Conservation (phyloP, 2,329 filamentous ascomycete species). For the Xylariaceae sp. region DNA sequence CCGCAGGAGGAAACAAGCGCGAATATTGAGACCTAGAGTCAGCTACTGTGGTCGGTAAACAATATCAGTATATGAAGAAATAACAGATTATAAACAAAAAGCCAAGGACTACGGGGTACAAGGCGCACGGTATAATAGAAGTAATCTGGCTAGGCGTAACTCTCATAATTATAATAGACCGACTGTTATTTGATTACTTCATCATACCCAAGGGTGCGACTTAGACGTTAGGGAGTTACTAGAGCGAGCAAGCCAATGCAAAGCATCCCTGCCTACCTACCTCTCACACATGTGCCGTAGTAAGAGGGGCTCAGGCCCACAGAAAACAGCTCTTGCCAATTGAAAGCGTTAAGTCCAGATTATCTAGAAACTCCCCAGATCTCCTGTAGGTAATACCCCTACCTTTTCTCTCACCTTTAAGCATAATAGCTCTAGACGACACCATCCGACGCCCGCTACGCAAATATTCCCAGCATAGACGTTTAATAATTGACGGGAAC, state of each 20-base stretch:
- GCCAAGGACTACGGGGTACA: neutral
- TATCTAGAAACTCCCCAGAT: neutral
- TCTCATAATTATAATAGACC: constrained; percentile 1
- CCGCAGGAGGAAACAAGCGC: neutral
- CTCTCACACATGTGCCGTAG: no score
- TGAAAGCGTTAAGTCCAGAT: no score
- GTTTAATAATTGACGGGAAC: neutral
- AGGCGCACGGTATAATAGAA: neutral
- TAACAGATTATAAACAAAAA: neutral
- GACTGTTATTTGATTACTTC: neutral
- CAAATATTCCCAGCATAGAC: neutral
- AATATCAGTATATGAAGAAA: neutral
- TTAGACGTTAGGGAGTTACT: no score
- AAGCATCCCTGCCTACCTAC: no score
- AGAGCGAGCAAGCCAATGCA: no score
- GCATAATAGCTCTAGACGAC: neutral
- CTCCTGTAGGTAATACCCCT: no score
- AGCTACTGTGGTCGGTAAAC: neutral
- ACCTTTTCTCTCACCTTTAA: neutral
- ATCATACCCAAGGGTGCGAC: no score
- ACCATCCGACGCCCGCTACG: constrained; percentile 3
- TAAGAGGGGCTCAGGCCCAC: no score
- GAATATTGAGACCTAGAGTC: neutral
- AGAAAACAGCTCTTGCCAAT: no score
- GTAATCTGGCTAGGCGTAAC: neutral